A percentile compares a stretch with the other conserved stretches of the same genome.
Conservation (phyloP, 345 rosid species). For the Psidium friedrichsthalianum region DNA sequence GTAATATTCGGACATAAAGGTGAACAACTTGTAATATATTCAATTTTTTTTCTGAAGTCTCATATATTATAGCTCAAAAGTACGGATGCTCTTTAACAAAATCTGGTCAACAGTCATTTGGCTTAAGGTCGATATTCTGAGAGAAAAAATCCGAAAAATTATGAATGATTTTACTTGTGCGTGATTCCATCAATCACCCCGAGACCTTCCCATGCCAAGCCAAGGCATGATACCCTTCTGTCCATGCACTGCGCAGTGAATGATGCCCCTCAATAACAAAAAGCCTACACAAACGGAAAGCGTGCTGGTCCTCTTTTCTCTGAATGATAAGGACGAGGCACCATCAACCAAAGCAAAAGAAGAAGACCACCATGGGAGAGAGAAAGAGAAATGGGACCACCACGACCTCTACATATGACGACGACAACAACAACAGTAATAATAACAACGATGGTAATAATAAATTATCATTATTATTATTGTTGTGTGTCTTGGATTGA, state of each 20-base stretch:
- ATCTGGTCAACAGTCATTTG: neutral
- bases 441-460: neutral
- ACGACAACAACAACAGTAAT: neutral
- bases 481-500: neutral
- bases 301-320: neutral
- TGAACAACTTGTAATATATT: no score
- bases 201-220: neutral
- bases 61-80: neutral
- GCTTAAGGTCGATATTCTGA: neutral
- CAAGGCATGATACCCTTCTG: neutral
- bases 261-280: neutral
- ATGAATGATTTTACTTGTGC: neutral
- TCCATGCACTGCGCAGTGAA: neutral
- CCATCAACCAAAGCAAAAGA: neutral
- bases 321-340: neutral
- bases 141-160: neutral
- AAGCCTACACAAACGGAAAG: neutral
- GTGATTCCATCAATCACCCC: neutral
- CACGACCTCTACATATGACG: neutral
- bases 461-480: neutral
- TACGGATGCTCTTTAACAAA: neutral
- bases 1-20: neutral
- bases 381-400: neutral
- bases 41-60: no score
- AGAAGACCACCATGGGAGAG: neutral